These are phyloP conservation scores for Aureobasidium leucospermi DNA, from an alignment of 2,329 filamentous ascomycete species.

Conservation along the genomic window DNA sequence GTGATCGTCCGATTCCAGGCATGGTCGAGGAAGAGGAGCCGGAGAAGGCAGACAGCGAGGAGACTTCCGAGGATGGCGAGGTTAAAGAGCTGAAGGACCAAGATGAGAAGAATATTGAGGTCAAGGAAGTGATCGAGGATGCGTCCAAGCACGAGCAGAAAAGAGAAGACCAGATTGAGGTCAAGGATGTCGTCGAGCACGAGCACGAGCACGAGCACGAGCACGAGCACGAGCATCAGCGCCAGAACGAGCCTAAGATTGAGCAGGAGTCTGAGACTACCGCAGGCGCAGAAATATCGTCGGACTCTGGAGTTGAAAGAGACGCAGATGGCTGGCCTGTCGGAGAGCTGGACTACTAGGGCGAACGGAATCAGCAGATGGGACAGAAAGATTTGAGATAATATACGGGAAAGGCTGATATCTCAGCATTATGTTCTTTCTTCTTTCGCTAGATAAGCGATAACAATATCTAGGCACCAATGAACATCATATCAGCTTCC, in stretches of 20 bases:
- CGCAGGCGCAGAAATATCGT: not conserved
- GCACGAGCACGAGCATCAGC: too few species aligned
- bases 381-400: not conserved
- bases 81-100: not conserved
- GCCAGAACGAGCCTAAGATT: too few species aligned
- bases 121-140: too few species aligned
- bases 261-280: not conserved
- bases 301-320: not conserved
- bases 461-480: not conserved
- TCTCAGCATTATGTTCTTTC: not conserved
- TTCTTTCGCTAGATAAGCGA: not conserved
- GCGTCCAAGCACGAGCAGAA: too few species aligned
- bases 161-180: too few species aligned
- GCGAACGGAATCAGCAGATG: not conserved
- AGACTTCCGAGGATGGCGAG: not conserved
- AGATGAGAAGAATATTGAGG: not conserved
- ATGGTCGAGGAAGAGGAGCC: not conserved
- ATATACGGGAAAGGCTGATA: not conserved
- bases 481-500: not conserved
- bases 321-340: constrained; percentile 2
- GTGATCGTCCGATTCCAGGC: not conserved
- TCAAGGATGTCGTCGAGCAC: too few species aligned
- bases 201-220: too few species aligned
- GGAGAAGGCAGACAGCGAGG: not conserved
- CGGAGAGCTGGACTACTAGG: constrained; percentile 3